A percentile compares a stretch with the other conserved stretches of the same genome.
These are phyloP conservation scores for Plicaturopsis crispa DNA, from an alignment of 768 basidiomycete species.

Conservation along the genomic window DNA sequence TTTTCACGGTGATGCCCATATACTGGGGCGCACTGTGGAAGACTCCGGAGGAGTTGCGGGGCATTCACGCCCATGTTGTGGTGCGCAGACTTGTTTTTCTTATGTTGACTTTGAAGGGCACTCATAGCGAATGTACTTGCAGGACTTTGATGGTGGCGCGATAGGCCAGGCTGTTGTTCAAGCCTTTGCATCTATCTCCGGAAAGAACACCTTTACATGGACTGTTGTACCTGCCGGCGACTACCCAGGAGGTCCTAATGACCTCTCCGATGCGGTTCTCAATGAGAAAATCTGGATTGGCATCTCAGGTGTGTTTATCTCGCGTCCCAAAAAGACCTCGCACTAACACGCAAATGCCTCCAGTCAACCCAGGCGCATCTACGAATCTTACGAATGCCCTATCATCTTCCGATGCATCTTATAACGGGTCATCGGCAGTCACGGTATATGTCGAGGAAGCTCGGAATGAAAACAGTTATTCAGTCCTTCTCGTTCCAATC, in stretches of 20 bases:
- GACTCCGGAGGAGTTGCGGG: conserved; percentile 27
- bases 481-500: conserved; percentile 18
- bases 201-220: conserved; percentile 37
- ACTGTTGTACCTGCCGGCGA: conserved; percentile 26
- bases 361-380: conserved; percentile 36
- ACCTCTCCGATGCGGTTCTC: conserved; percentile 36
- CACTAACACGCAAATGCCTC: neutral
- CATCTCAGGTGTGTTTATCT: conserved; percentile 35
- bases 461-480: conserved; percentile 56
- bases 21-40: conserved; percentile 56
- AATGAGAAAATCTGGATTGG: conserved; percentile 49
- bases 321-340: neutral
- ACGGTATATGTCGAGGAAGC: conserved; percentile 41
- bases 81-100: conserved; percentile 25
- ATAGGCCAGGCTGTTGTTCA: conserved; percentile 40
- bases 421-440: conserved; percentile 41
- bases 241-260: conserved; percentile 37
- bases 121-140: no score
- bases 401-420: conserved; percentile 29
- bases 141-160: conserved; percentile 56
- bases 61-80: conserved; percentile 49
- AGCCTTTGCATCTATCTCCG: conserved; percentile 23
- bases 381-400: conserved; percentile 29
- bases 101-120: neutral
- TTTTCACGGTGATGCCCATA: conserved; percentile 45